These are phyloP conservation scores for Capsicum baccatum DNA, from an alignment of 257 asterid species.

Conservation along the genomic window DNA sequence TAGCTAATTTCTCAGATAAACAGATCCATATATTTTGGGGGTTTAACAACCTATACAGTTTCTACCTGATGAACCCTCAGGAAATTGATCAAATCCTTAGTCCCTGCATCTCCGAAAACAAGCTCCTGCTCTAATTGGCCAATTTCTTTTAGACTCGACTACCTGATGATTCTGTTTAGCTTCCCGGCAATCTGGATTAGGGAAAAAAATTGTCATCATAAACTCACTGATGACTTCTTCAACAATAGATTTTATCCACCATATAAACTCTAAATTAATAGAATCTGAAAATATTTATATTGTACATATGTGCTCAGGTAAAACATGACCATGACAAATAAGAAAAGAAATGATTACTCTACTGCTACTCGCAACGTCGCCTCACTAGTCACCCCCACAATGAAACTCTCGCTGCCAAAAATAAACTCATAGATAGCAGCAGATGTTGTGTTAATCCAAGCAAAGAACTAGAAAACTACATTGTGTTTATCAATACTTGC, in stretches of 20 bases:
- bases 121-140: slow-evolving; percentile 96
- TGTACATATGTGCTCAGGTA: not conserved
- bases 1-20: slow-evolving; percentile 23
- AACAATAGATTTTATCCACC: slow-evolving; percentile 10
- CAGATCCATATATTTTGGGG: not conserved
- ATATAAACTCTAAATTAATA: slow-evolving; percentile 8
- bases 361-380: not conserved
- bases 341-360: slow-evolving; percentile 11
- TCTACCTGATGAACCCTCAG: slow-evolving; percentile 76
- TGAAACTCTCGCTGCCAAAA: not conserved
- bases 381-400: not conserved
- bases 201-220: slow-evolving; percentile 32
- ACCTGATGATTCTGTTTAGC: slow-evolving; percentile 75
- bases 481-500: not conserved
- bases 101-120: slow-evolving; percentile 97
- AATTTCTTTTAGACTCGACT: slow-evolving; percentile 82
- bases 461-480: not conserved
- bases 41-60: slow-evolving; percentile 24
- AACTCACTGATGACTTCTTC: not conserved
- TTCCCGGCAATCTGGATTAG: slow-evolving; percentile 79
- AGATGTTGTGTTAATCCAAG: not conserved
- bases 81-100: slow-evolving; percentile 84
- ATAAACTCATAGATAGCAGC: not conserved
- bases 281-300: not conserved
- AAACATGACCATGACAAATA: not conserved